phyloP scores from a whole-genome alignment of 805 yeast species.

The Hagleromyces aurorensis region DNA sequence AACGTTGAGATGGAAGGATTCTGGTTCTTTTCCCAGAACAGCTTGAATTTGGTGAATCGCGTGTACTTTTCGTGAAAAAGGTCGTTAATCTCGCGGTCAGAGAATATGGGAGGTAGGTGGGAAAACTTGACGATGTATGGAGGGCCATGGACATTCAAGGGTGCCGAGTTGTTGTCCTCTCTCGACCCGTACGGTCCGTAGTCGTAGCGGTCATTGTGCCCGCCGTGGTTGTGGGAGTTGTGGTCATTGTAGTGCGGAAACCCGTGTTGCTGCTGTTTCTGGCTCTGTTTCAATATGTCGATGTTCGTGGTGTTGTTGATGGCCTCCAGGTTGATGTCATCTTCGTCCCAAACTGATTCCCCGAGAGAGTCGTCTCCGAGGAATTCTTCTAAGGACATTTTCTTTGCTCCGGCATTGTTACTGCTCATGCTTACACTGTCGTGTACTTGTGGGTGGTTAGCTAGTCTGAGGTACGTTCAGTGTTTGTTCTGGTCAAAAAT shows the following conservation, averaged over 20 bases:
- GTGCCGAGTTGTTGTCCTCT: slow-evolving; percentile 1
- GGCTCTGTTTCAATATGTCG: slow-evolving; percentile 20
- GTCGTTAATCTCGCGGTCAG: slow-evolving; percentile 44
- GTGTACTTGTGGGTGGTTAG: too few relatives aligned
- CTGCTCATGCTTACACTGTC: too few relatives aligned
- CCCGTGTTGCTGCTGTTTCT: slow-evolving; percentile 5
- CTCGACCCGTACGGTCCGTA: not conserved
- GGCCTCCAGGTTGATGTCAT: slow-evolving; percentile 29
- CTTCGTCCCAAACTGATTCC: slow-evolving; percentile 31
- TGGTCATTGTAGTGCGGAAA: slow-evolving; percentile 6
- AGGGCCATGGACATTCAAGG: slow-evolving; percentile 30
- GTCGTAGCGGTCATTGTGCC: slow-evolving; percentile 7
- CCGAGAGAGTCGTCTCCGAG: slow-evolving; percentile 36
- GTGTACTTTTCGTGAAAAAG: slow-evolving; percentile 57
- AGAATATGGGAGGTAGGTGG: slow-evolving; percentile 49
- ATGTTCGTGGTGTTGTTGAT: slow-evolving; percentile 27
- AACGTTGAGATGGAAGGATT: slow-evolving; percentile 62
- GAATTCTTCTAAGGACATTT: slow-evolving; percentile 41
- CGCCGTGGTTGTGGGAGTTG: slow-evolving; percentile 9
- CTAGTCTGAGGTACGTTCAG: too few relatives aligned
- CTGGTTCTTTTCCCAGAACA: slow-evolving; percentile 50
- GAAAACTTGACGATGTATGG: slow-evolving; percentile 61
- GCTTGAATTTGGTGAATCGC: slow-evolving; percentile 48
- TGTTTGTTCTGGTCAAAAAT: too few relatives aligned
- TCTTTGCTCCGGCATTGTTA: slow-evolving; percentile 29